phyloP scores from a whole-genome alignment of 768 basidiomycete species.

The Termitomyces sp. region DNA sequence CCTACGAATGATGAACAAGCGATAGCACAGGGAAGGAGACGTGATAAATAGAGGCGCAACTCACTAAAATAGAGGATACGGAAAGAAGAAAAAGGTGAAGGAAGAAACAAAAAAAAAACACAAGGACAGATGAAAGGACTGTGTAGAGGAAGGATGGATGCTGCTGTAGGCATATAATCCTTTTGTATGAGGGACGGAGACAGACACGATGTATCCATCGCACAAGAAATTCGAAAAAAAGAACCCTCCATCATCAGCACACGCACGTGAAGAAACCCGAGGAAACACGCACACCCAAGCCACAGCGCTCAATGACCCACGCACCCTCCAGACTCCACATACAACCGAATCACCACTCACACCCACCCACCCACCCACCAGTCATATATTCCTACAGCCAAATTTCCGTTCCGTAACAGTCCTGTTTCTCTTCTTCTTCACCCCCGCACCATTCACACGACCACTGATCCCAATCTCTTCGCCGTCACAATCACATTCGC shows the following conservation, averaged over 20 bases:
- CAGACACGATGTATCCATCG: not conserved
- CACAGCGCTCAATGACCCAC: not conserved
- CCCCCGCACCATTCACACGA: conserved; percentile 1
- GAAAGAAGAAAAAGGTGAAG: not conserved
- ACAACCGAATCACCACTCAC: too few species aligned
- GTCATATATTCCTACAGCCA: conserved; percentile 29
- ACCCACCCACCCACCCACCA: not conserved
- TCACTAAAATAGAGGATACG: not conserved
- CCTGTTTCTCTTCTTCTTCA: conserved; percentile 33
- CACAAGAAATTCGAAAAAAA: not conserved
- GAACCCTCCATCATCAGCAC: not conserved
- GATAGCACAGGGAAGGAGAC: conserved; percentile 5
- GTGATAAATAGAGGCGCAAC: conserved; percentile 11
- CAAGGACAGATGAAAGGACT: not conserved
- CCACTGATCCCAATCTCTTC: conserved; percentile 2
- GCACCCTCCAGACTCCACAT: too few species aligned
- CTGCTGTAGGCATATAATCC: not conserved
- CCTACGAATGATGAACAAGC: not conserved
- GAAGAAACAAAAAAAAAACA: not conserved
- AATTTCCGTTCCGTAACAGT: conserved; percentile 44
- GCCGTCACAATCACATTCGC: not conserved
- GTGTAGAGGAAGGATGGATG: not conserved
- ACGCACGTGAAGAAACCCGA: too few species aligned
- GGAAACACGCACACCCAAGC: not conserved
- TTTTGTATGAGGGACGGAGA: not conserved